Base-by-base conservation (phyloP, 2,329 filamentous ascomycete genomes). In the Sphaerulina populicola region DNA sequence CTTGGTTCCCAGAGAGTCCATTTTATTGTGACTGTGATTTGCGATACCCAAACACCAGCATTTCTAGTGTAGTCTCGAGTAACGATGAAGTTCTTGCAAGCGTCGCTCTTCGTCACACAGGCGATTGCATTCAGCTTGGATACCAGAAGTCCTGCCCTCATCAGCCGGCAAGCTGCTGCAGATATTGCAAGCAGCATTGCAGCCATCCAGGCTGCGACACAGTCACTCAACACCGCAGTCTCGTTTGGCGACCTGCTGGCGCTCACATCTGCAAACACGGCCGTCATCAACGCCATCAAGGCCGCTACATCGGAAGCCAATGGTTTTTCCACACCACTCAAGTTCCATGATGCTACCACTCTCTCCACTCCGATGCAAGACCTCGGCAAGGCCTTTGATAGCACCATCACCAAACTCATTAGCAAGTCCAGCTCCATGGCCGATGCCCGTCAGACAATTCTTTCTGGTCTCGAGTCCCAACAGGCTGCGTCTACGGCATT, bases 71-170 rank as follows among this genome's bases (percentile, higher is more conserved):
- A n/a, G n/a, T n/a, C n/a, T n/a, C n/a, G n/a, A 41, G 45, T 6
- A 48, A 54, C 33, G 10, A 54, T 54, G 52, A 50, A 54, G 52
- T 49, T 54, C 43, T 27, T 51, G 2, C 18, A 18, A 38, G 47
- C 52, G 30, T 37, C 43, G 7, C 30, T 54, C 41, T 51, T 47
- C 39, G 23, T 44, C 36, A 39, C 52, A 38, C 41, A 45, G 29
- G 52, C 48, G 8, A 29, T 54, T 27, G 52, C 52, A 33, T 50
- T 54, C 52, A 54, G 52, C 29, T 37, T 54, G 43, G 43, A 51
- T 29, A 30, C 44, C 30, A 38, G 47, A 29, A 45, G 41, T 31
- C 43, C 47, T 15, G 40, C 33, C 37, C 8, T 54, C 23, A 40
- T 46, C 43, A 50, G 47, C 33, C 52, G 52, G 33, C 52, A 54